phyloP scores from a whole-genome alignment of 306 rosid species.

The Prinsepia uniflora region DNA sequence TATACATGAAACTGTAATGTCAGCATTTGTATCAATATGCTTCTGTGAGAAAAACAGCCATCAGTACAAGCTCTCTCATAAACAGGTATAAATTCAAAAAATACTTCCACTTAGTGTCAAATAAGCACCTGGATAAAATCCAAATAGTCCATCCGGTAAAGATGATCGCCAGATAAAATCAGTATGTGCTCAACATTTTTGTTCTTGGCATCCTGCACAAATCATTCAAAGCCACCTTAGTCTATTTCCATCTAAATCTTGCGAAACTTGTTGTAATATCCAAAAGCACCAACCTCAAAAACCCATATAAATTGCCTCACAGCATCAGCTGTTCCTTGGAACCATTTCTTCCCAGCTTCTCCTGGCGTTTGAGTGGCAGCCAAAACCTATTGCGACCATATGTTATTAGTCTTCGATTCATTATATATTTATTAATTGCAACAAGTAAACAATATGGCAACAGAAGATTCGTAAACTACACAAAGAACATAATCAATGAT shows the following conservation, averaged over 20 bases:
- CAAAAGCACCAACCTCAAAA: slow-evolving; percentile 63
- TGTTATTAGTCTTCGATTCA: slow-evolving; percentile 18
- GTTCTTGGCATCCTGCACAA: slow-evolving; percentile 72
- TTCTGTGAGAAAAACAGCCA: slow-evolving; percentile 44
- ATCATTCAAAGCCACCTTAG: slow-evolving; percentile 7
- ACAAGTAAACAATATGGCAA: not conserved
- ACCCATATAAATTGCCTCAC: slow-evolving; percentile 93
- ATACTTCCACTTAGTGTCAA: not conserved
- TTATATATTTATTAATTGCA: not conserved
- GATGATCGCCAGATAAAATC: slow-evolving; percentile 93
- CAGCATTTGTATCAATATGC: slow-evolving; percentile 87
- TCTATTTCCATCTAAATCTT: not conserved
- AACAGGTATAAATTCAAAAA: not conserved
- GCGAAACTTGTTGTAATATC: not conserved
- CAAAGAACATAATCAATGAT: not conserved
- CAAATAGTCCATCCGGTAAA: slow-evolving; percentile 85
- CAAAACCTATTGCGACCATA: slow-evolving; percentile 54
- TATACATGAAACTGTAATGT: slow-evolving; percentile 87
- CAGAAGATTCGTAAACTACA: not conserved
- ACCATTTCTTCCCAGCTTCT: slow-evolving; percentile 85
- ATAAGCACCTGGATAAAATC: slow-evolving; percentile 70
- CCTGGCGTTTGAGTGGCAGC: slow-evolving; percentile 97
- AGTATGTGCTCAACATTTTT: slow-evolving; percentile 81
- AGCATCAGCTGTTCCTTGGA: slow-evolving; percentile 96
- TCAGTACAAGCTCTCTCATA: slow-evolving; percentile 5